phyloP scores from a whole-genome alignment of 192 early-diverging fungal genomes.

The Rhizophagus sp. region DNA sequence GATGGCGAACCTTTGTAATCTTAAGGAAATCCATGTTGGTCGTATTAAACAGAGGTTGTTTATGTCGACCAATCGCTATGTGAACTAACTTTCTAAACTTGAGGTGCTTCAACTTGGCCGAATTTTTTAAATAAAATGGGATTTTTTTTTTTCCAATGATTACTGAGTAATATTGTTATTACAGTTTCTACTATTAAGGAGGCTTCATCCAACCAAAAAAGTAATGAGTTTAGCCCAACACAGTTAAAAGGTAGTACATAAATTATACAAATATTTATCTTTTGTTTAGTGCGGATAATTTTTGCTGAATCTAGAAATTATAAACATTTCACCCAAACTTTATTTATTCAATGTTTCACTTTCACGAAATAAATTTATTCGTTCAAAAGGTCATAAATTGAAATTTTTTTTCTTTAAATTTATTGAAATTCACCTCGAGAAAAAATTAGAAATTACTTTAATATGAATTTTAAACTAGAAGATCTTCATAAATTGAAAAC shows the following conservation, averaged over 20 bases:
- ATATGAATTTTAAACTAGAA: conserved; percentile 37
- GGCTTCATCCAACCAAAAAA: background rate
- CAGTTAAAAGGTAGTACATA: no score
- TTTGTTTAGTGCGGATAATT: background rate
- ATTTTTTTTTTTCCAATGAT: background rate
- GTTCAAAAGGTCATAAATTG: background rate
- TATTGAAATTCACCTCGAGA: background rate
- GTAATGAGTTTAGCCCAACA: background rate
- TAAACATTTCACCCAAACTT: background rate
- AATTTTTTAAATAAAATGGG: no score
- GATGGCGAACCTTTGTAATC: conserved; percentile 3
- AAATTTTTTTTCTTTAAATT: background rate
- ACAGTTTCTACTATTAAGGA: no score
- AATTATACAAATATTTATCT: background rate
- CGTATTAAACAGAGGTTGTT: background rate
- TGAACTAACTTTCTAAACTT: background rate
- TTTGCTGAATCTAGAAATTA: background rate
- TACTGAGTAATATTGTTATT: no score
- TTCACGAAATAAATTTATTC: background rate
- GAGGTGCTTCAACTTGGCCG: background rate
- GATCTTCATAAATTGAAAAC: conserved; percentile 41
- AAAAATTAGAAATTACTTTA: background rate
- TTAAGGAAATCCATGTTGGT: conserved; percentile 9
- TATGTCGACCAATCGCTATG: background rate
- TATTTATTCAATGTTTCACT: background rate